Base-by-base conservation (phyloP, 2,329 filamentous ascomycete species). In the Arthrobotrys musiformis region DNA sequence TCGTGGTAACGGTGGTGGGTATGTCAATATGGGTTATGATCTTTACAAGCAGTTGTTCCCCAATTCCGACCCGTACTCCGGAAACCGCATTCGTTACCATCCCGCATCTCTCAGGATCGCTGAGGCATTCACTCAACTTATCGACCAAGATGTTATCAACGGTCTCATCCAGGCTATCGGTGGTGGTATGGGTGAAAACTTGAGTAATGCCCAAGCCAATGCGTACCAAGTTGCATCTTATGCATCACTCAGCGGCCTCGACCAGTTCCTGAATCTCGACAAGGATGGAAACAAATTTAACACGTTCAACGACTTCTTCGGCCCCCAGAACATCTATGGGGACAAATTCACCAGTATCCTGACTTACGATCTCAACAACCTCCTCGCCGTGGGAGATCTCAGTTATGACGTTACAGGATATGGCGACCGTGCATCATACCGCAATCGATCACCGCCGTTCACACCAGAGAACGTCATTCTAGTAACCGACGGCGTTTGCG, bases 1-100 rank as follows among this genome's bases (percentile, higher is more conserved):
- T 5, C 86, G 87, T 2, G 85, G 84, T 1, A 92, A 92, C 79
- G 84, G 84, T 0, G 90, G 90, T 42, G 90, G 90, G 0, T 82
- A 82, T 50, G 81, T 88, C 13, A 79, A 83, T 6, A 83, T 85
- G 6, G 86, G 85, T 1, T 85, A 84, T 50, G 85, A 87, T 48
- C 79, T 86, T 0, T 90, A 90, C 80, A 85, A 85, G 35, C 86
- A 88, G 79, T 84, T 89, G 50, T 88, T 88, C 81, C 88, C 87
- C 0, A 79, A 82, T 4, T 80, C 82, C 0, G 81, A 83, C 4
- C 84, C 85, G 2, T 87, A 85, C 79, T 85, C 83, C 54, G 85
- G 84, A 7, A 85, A 82, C 4, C 85, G 86, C 13, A 84, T 86
- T 79, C 85, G 86, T 7, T 77, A 74, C 58, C 79, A 79, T 37